These are phyloP conservation scores for Fusarium marasasianum DNA, from an alignment of 2,329 filamentous ascomycete genomes.

Conservation along the genomic window DNA sequence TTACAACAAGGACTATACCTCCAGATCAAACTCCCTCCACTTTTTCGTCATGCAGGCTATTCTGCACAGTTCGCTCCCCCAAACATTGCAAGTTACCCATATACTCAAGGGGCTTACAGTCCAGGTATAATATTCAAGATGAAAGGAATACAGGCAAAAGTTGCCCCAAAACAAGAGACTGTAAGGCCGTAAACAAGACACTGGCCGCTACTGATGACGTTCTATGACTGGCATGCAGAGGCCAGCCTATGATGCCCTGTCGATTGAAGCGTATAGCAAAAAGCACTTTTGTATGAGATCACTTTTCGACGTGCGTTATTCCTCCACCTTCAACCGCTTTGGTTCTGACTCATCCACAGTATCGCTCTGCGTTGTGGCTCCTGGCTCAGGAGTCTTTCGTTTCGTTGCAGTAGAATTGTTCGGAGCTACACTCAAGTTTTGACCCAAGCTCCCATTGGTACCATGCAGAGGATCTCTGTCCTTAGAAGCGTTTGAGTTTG, in stretches of 20 bases:
- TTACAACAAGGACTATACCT: slow-evolving; percentile 2
- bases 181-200: neutral
- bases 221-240: slow-evolving; percentile 26
- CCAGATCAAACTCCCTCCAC: slow-evolving; percentile 14
- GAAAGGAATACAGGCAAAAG: slow-evolving; percentile 18
- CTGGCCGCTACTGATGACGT: slow-evolving; percentile 4
- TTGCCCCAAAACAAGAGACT: slow-evolving; percentile 19
- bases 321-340: slow-evolving; percentile 65
- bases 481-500: slow-evolving; percentile 19
- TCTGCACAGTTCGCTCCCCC: neutral
- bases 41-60: slow-evolving; percentile 3
- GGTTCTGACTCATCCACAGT: slow-evolving; percentile 57
- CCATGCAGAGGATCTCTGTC: slow-evolving; percentile 8
- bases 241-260: slow-evolving; percentile 30
- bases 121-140: slow-evolving; percentile 28
- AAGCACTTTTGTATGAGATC: slow-evolving; percentile 20
- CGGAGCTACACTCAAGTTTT: slow-evolving; percentile 35
- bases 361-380: slow-evolving; percentile 53
- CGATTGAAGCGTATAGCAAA: slow-evolving; percentile 11
- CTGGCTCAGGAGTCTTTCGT: slow-evolving; percentile 66
- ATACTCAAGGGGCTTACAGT: neutral
- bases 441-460: slow-evolving; percentile 18
- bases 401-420: slow-evolving; percentile 51
- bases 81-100: neutral
- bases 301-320: neutral